Percentiles rank a stretch among this genome's conserved stretches.
These are phyloP conservation scores for Hymenoscyphus fraxineus DNA, from an alignment of 2,329 filamentous ascomycete species.

Conservation along the genomic window DNA sequence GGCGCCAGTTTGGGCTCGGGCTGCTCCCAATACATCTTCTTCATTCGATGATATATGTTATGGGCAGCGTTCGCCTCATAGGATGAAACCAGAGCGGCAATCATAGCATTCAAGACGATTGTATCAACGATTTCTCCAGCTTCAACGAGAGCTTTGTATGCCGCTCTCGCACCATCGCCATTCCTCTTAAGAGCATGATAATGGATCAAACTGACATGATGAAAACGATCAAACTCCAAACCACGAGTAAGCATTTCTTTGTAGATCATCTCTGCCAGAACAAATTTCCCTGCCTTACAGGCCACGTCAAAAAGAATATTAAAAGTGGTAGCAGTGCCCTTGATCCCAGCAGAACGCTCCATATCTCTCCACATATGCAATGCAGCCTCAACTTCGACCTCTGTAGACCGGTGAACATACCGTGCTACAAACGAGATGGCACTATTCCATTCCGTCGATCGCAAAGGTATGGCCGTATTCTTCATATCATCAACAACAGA, in stretches of 20 bases:
- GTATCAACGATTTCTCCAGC: constrained; percentile 86
- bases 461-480: constrained; percentile 65
- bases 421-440: constrained; percentile 76
- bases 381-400: constrained; percentile 61
- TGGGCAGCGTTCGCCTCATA: constrained; percentile 75
- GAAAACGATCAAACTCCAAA: constrained; percentile 69
- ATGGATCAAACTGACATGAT: constrained; percentile 77
- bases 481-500: constrained; percentile 81
- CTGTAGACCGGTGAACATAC: constrained; percentile 57
- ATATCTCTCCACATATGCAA: constrained; percentile 84
- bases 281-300: constrained; percentile 78
- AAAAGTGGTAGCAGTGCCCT: constrained; percentile 76
- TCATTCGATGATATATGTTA: constrained; percentile 82
- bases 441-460: constrained; percentile 71
- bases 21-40: constrained; percentile 38
- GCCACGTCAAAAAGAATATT: constrained; percentile 90
- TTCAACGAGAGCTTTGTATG: constrained; percentile 80
- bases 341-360: constrained; percentile 67
- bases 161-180: constrained; percentile 66
- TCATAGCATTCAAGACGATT: constrained; percentile 79
- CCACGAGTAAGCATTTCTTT: constrained; percentile 72
- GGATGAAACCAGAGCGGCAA: constrained; percentile 70
- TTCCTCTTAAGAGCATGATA: constrained; percentile 76
- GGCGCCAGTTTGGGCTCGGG: constrained; percentile 31
- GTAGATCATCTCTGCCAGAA: constrained; percentile 78